Evolutionary conservation across 1,284 basidiomycete genomes (phyloP).

Genomic region (Microbotryomycetes sp.): DNA sequence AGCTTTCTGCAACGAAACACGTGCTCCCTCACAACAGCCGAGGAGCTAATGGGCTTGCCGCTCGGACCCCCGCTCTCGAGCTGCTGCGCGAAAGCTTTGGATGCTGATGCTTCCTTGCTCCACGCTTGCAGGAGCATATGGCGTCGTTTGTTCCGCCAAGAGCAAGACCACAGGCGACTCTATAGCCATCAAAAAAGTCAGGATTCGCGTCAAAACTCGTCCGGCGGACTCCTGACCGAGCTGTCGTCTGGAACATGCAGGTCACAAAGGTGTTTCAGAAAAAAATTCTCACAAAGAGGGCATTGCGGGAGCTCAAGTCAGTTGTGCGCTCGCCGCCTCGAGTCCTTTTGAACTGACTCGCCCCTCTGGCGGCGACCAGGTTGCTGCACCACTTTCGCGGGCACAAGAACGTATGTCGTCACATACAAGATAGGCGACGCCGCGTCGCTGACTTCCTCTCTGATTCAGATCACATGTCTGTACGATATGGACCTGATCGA

Average conservation of each 20-base stretch:
- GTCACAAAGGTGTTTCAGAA: constrained; percentile 97
- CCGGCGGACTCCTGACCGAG: not conserved
- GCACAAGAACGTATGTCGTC: constrained; percentile 74
- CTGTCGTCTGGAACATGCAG: constrained; percentile 26
- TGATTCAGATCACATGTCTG: constrained; percentile 50
- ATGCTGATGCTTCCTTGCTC: too few species aligned
- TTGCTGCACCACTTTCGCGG: constrained; percentile 91
- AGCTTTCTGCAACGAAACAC: too few species aligned
- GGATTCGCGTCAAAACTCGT: constrained; percentile 9
- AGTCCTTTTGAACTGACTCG: not conserved
- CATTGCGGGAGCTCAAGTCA: constrained; percentile 83
- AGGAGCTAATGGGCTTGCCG: too few species aligned
- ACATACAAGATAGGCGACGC: not conserved
- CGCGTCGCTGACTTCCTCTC: not conserved
- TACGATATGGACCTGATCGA: constrained; percentile 75
- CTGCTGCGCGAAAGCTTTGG: too few species aligned
- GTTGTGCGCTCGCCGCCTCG: constrained; percentile 31
- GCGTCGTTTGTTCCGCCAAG: constrained; percentile 35
- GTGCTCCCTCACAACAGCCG: too few species aligned
- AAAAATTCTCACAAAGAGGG: constrained; percentile 90
- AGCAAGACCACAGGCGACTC: constrained; percentile 45
- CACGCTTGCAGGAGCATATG: constrained; percentile 34
- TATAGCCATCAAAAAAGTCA: constrained; percentile 73
- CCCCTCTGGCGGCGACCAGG: constrained; percentile 44
- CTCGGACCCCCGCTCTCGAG: too few species aligned